Evolutionary conservation across 306 rosid species (phyloP).

Genomic region (Betula pendula): DNA sequence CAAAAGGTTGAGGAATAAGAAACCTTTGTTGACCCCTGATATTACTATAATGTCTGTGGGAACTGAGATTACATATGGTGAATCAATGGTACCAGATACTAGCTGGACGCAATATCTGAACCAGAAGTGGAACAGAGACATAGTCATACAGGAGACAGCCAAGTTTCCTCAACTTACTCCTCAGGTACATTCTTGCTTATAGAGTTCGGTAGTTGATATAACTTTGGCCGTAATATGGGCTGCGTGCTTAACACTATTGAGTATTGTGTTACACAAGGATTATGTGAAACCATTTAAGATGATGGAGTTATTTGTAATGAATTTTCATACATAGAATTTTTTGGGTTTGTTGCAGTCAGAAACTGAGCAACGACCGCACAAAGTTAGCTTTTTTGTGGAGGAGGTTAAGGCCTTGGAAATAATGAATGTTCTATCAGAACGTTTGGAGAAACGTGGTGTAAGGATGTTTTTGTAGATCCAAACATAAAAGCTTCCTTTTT

Average conservation of each 20-base stretch:
- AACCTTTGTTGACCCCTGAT: conserved; percentile 79
- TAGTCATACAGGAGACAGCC: conserved; percentile 65
- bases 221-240: not conserved
- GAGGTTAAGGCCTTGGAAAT: conserved; percentile 54
- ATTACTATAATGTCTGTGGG: conserved; percentile 76
- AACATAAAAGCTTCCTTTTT: conserved; percentile 13
- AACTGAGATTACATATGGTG: conserved; percentile 76
- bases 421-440: conserved; percentile 43
- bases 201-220: not conserved
- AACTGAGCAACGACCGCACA: conserved; percentile 77
- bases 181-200: conserved; percentile 48
- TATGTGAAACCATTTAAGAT: not conserved
- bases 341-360: conserved; percentile 56
- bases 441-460: conserved; percentile 65
- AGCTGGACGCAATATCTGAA: conserved; percentile 58
- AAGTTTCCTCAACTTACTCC: conserved; percentile 63
- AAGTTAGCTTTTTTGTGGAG: conserved; percentile 79
- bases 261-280: not conserved
- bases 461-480: conserved; percentile 26
- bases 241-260: not conserved
- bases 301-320: conserved; percentile 12
- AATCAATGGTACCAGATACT: conserved; percentile 52
- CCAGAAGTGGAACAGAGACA: conserved; percentile 63
- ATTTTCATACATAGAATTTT: conserved; percentile 17
- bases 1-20: conserved; percentile 48